A percentile compares a stretch with the other conserved stretches of the same genome.
phyloP scores from a whole-genome alignment of 257 asterid species.

The Przewalskia tangutica region DNA sequence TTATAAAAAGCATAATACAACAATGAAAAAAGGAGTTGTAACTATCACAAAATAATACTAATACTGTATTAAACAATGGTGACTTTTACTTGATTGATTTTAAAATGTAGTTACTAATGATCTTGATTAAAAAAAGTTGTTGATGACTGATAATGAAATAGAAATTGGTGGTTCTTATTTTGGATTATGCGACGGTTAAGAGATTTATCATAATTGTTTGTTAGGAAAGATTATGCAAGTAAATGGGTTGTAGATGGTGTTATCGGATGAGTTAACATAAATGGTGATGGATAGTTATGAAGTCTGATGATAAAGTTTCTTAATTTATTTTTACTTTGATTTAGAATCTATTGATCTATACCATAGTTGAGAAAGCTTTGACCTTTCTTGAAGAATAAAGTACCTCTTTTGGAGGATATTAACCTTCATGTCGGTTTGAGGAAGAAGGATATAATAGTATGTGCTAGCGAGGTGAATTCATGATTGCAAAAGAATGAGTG shows the following conservation, averaged over 20 bases:
- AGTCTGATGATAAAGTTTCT: not conserved
- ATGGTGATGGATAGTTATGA: not conserved
- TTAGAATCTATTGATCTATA: not conserved
- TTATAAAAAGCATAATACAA: too few relatives aligned
- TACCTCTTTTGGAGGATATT: not conserved
- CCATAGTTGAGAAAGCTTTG: not conserved
- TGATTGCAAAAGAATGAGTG: too few relatives aligned
- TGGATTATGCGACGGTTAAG: not conserved
- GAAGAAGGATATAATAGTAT: not conserved
- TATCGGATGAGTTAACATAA: not conserved
- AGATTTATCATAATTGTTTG: not conserved
- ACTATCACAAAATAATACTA: too few relatives aligned
- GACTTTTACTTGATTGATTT: too few relatives aligned
- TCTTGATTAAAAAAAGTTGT: too few relatives aligned
- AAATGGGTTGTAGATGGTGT: not conserved
- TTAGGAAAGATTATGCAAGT: not conserved
- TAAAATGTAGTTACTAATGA: too few relatives aligned
- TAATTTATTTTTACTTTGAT: not conserved
- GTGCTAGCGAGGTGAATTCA: too few relatives aligned
- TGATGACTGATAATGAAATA: too few relatives aligned
- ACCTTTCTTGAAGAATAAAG: not conserved
- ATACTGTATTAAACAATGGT: too few relatives aligned
- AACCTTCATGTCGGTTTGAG: not conserved
- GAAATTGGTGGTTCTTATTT: too few relatives aligned
- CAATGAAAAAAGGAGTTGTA: too few relatives aligned